These are phyloP conservation scores for Ochetophila trinervis DNA, from an alignment of 306 rosid genomes.

Conservation along the genomic window DNA sequence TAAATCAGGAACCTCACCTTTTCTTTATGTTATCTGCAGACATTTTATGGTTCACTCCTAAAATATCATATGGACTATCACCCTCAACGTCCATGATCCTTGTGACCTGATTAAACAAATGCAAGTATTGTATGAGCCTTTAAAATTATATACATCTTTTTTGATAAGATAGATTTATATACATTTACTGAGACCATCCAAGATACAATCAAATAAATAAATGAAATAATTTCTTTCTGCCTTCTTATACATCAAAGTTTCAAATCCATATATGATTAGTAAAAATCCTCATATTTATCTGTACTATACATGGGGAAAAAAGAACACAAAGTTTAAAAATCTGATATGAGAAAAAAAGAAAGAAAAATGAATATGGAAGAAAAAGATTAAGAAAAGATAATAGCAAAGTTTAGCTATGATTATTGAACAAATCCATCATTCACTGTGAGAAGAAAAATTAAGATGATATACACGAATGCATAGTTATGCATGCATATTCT, in stretches of 20 bases:
- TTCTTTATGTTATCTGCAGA: conserved; percentile 72
- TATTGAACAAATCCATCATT: conserved; percentile 1
- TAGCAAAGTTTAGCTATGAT: not conserved
- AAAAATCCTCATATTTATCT: conserved; percentile 1
- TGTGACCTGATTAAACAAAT: conserved; percentile 59
- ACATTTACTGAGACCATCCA: conserved; percentile 17
- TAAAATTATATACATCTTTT: conserved; percentile 10
- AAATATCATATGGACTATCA: conserved; percentile 72
- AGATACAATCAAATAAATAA: not conserved
- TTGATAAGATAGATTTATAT: too few species aligned
- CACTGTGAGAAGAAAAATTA: not conserved
- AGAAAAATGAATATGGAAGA: not conserved
- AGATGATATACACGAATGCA: too few species aligned
- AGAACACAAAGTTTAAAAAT: not conserved
- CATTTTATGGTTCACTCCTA: conserved; percentile 80
- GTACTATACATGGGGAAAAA: not conserved
- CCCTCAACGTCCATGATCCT: conserved; percentile 75
- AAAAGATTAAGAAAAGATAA: not conserved
- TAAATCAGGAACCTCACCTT: conserved; percentile 39
- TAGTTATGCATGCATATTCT: too few species aligned
- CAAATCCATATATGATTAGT: not conserved
- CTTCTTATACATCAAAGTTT: too few species aligned
- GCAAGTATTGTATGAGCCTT: conserved; percentile 9
- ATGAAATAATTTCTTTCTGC: too few species aligned
- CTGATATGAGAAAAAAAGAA: not conserved